Percentiles rank a stretch among this genome's conserved stretches.
Evolutionary conservation across 108 stramenopile genomes (phyloP).

Genomic region (Pseudonitzschia multiseries): DNA sequence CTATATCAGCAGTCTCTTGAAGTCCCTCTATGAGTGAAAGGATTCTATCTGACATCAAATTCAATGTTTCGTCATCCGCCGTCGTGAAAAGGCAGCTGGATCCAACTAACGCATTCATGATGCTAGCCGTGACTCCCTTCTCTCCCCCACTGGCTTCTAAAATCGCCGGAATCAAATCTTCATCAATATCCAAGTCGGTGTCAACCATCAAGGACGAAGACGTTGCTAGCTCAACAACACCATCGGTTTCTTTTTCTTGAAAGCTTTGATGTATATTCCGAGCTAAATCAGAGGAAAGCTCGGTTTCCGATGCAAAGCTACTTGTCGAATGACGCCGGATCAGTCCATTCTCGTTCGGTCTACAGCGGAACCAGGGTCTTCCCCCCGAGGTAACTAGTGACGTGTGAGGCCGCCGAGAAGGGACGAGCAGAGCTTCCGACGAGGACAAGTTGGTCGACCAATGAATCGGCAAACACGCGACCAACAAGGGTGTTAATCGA

Average conservation of each 20-base stretch:
- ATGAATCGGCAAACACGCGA: background rate
- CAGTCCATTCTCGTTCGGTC: background rate
- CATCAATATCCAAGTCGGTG: conserved; percentile 18
- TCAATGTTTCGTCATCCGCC: conserved; percentile 1
- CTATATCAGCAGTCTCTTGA: conserved; percentile 12
- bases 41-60: background rate
- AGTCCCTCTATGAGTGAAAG: conserved; percentile 12
- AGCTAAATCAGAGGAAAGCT: background rate
- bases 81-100: conserved; percentile 35
- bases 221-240: conserved; percentile 29
- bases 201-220: conserved; percentile 2
- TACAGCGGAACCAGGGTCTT: background rate
- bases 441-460: background rate
- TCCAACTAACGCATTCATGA: conserved; percentile 57
- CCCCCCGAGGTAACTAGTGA: background rate
- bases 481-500: background rate
- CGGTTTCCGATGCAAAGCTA: background rate
- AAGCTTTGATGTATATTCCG: conserved; percentile 22
- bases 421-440: background rate
- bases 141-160: conserved; percentile 36
- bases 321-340: background rate
- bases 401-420: background rate
- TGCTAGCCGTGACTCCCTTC: conserved; percentile 40
- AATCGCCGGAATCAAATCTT: conserved; percentile 37
- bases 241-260: conserved; percentile 41